These are phyloP conservation scores for Lyophyllum atratum DNA, from an alignment of 768 basidiomycete species.

Conservation along the genomic window DNA sequence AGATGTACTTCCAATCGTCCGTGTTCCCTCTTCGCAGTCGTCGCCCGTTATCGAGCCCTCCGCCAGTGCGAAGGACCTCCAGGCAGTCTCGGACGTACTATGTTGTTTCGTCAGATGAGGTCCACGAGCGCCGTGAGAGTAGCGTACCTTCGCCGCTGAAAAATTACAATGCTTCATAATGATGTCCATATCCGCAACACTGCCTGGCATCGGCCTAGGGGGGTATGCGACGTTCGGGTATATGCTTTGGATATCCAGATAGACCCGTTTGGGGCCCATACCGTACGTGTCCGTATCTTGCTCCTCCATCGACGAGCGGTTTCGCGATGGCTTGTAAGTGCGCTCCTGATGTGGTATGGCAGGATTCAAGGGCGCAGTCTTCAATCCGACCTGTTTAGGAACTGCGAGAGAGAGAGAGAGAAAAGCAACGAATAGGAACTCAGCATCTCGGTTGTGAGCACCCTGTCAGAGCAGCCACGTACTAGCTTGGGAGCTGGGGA, in stretches of 20 bases:
- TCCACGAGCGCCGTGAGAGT: background rate
- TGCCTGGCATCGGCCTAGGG: constrained; percentile 78
- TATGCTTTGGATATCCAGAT: constrained; percentile 65
- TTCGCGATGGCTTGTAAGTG: constrained; percentile 48
- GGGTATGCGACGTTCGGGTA: constrained; percentile 75
- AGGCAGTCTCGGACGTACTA: constrained; percentile 96
- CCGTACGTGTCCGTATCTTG: constrained; percentile 57
- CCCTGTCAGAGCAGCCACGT: constrained; percentile 29
- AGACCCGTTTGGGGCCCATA: constrained; percentile 72
- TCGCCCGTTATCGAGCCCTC: constrained; percentile 77
- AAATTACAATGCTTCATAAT: constrained; percentile 89
- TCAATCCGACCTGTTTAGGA: constrained; percentile 62
- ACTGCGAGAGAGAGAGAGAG: constrained; percentile 47
- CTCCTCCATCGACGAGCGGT: constrained; percentile 44
- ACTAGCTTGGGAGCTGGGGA: constrained; percentile 75
- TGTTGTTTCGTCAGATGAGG: background rate
- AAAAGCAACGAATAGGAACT: constrained; percentile 2
- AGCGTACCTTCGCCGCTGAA: constrained; percentile 59
- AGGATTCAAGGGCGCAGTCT: constrained; percentile 60
- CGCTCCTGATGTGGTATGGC: constrained; percentile 57
- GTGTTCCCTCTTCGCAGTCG: constrained; percentile 72
- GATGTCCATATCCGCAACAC: constrained; percentile 86
- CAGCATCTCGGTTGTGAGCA: background rate
- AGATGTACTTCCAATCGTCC: constrained; percentile 83
- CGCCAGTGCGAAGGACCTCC: constrained; percentile 85